Conservation (phyloP, 306 rosid species). For the Cucumis melo region DNA sequence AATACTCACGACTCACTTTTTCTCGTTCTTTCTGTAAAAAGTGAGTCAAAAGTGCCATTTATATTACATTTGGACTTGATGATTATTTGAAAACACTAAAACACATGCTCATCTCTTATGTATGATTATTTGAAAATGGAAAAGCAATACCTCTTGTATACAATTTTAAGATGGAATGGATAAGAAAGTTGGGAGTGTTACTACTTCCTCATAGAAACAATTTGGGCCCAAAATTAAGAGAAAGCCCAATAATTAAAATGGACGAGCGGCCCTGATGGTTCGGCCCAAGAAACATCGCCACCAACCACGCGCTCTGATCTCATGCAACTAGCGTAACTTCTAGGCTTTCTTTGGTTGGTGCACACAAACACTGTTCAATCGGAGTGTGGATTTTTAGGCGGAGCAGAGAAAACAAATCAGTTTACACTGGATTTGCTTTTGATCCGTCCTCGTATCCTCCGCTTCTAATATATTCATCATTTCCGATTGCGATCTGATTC, state of each 20-base stretch:
- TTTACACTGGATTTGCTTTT: not conserved
- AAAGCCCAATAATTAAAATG: not conserved
- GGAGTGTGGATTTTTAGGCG: not conserved
- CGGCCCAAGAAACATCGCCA: not conserved
- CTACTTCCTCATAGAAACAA: not conserved
- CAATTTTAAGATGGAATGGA: too few relatives aligned
- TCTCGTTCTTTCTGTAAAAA: too few relatives aligned
- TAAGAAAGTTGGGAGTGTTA: not conserved
- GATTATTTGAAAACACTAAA: too few relatives aligned
- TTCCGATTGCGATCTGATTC: not conserved
- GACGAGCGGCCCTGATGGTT: not conserved
- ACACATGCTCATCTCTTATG: too few relatives aligned
- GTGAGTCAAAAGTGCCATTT: too few relatives aligned
- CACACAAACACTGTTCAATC: not conserved
- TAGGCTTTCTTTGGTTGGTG: not conserved
- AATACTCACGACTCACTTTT: too few relatives aligned
- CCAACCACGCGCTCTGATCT: conserved; percentile 1
- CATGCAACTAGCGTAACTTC: not conserved
- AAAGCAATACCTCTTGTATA: too few relatives aligned
- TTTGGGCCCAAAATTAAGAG: not conserved
- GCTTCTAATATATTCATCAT: not conserved
- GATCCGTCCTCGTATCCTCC: conserved; percentile 1
- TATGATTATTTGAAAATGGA: too few relatives aligned
- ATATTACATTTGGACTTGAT: too few relatives aligned
- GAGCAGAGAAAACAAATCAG: not conserved